Evolutionary conservation across 1,284 basidiomycete genomes (phyloP), one percentile per base, ranked within the genome.

Genomic region (Ceratobasidium sp.): DNA sequence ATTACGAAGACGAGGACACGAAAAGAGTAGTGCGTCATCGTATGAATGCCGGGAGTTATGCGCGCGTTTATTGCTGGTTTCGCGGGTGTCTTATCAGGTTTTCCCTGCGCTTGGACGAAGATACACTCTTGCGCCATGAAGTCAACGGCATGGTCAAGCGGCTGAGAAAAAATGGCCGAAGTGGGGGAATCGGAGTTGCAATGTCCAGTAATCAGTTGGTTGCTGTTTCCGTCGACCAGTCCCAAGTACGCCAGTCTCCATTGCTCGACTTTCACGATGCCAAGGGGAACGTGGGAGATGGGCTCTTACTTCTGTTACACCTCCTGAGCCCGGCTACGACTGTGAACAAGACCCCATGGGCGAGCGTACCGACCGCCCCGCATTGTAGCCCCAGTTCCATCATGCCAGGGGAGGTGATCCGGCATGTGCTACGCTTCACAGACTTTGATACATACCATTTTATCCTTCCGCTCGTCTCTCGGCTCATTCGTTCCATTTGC

Each of bases 1-100:
- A n/a, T n/a, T n/a, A n/a, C n/a, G n/a, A n/a, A n/a, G n/a, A n/a
- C n/a, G n/a, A n/a, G n/a, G n/a, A n/a, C n/a, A n/a, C n/a, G n/a
- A n/a, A n/a, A n/a, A n/a, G n/a, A n/a, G n/a, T n/a, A n/a, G n/a
- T n/a, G n/a, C n/a, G n/a, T n/a, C n/a, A n/a, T n/a, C n/a, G n/a
- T n/a, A 8, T 23, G n/a, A 8, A 28, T 28, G 6, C 49, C 49
- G 11, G 28, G 21, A 12, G 21, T n/a, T 23, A 4, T 51, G 3
- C 28, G 6, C 28, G 23, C 16, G 5, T 4, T n/a, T 69, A 58
- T 28, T 58, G 25, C 42, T 48, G 28, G 54, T 58, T 59, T 42
- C 66, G 66, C 14, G 28, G 42, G 14, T 69, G 66, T 42, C 54
- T 69, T 3, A 30, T 69, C 11, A 38, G 6, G 25, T 58, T 59